A percentile compares a stretch with the other conserved stretches of the same genome.
Conservation (phyloP, 2,329 filamentous ascomycete species). For the Colletotrichum kahawae region DNA sequence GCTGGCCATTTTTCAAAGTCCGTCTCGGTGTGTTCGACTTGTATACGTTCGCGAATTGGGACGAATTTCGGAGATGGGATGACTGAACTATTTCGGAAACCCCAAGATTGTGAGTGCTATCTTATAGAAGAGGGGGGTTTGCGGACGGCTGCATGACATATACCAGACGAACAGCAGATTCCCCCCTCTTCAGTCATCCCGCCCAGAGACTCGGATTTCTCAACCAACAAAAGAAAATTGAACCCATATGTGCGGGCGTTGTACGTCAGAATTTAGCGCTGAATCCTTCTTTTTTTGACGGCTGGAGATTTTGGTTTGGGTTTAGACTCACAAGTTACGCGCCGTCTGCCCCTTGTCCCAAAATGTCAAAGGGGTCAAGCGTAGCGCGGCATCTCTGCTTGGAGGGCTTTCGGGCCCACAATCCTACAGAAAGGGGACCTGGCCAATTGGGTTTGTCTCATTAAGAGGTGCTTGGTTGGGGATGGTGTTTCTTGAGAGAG, state of each 20-base stretch:
- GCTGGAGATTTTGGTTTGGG: background rate
- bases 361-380: background rate
- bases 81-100: background rate
- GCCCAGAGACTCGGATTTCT: background rate
- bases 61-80: rapidly evolving
- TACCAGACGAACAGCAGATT: background rate
- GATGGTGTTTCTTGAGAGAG: background rate
- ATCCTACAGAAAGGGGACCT: background rate
- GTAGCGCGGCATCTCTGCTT: background rate
- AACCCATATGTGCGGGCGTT: background rate
- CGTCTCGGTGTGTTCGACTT: background rate
- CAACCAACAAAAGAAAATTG: background rate
- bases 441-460: background rate
- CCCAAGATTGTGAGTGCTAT: rapidly evolving
- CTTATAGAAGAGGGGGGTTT: background rate
- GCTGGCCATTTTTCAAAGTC: background rate
- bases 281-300: background rate
- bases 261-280: background rate
- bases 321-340: background rate
- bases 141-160: background rate
- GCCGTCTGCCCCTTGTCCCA: background rate
- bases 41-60: background rate
- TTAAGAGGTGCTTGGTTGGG: background rate
- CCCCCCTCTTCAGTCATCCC: background rate
- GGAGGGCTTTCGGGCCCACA: background rate